phyloP scores from a whole-genome alignment of 345 rosid species.

The Lepidium didymum region DNA sequence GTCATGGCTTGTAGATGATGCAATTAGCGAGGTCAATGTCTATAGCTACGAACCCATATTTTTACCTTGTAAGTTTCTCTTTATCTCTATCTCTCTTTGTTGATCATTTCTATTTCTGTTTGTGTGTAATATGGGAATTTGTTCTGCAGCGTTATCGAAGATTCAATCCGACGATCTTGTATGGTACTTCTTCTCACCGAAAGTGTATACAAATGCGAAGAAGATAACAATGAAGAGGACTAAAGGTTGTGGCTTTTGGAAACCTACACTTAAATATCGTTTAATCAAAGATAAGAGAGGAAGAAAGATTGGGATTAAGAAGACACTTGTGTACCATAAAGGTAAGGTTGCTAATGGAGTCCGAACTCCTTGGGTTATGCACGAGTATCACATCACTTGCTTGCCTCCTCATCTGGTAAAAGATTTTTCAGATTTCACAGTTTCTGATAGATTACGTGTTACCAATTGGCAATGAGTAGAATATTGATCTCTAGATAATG shows the following conservation, averaged over 20 bases:
- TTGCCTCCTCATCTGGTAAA: too few species aligned
- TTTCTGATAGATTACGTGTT: too few species aligned
- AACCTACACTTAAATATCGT: constrained; percentile 30
- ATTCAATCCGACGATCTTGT: constrained; percentile 3
- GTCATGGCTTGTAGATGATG: neutral
- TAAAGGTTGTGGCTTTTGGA: too few species aligned
- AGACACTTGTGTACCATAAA: too few species aligned
- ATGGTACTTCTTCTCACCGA: constrained; percentile 35
- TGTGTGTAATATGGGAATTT: neutral
- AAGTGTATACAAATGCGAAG: neutral
- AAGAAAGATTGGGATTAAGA: too few species aligned
- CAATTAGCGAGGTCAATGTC: constrained; percentile 18
- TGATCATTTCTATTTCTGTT: neutral
- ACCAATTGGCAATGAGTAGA: too few species aligned
- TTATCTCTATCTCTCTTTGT: neutral
- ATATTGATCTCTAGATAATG: too few species aligned
- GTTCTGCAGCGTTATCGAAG: neutral
- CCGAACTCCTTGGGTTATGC: too few species aligned
- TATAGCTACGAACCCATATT: constrained; percentile 17
- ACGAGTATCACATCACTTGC: too few species aligned
- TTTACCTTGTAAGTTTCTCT: constrained; percentile 25
- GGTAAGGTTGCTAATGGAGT: too few species aligned
- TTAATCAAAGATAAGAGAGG: too few species aligned
- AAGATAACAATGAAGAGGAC: constrained; percentile 20
- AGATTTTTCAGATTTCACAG: too few species aligned